Evolutionary conservation across 2,329 filamentous ascomycete species (phyloP), one percentile per base, ranked within the genome.

Genomic region (Byssochlamys sp.): DNA sequence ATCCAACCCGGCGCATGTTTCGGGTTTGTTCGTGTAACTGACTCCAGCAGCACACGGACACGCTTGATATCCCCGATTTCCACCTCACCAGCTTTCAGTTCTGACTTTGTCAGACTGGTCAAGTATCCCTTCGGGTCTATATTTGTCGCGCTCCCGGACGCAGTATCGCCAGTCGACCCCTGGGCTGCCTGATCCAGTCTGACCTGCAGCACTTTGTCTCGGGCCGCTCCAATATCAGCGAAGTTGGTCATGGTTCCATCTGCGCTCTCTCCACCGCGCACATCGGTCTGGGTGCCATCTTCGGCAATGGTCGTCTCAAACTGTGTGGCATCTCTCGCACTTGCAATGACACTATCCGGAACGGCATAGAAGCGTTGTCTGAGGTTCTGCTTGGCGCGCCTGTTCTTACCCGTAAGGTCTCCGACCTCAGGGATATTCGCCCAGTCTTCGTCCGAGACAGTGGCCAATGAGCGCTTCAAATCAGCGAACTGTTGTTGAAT

Each of bases 161-260:
- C 78, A 3, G 87, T 84, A 56, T 90, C 85, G 11, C 83, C 86
- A 19, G 82, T 84, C 28, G 86, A 84, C 24, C 80, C 85, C 62
- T 87, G 83, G 3, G 90, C 91, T 6, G 91, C 91, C 69, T 95
- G 89, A 66, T 97, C 92, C 49, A 99, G 80, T 64, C 90, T 86
- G n/a, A 95, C 92, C 71, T 96, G 88, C 55, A 99, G 81, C 48
- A 96, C 94, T 74, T 96, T 96, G 77, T 96, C 90, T 76, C 94
- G 86, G 24, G 94, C 95, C 51, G 91, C 91, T 74, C 95, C 94
- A 61, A 99, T 97, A 72, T 96, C 89, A 51, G 92, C 92, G 71
- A 99, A 99, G 71, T 99, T 96, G 10, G 92, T 99, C 84, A 96
- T 94, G 1, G 91, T 95, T 1, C 92, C 91, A 67, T 96, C 91